A percentile compares a stretch with the other conserved stretches of the same genome.
Conservation (phyloP, 2,329 filamentous ascomycete genomes). For the Fusarium bactridioides region DNA sequence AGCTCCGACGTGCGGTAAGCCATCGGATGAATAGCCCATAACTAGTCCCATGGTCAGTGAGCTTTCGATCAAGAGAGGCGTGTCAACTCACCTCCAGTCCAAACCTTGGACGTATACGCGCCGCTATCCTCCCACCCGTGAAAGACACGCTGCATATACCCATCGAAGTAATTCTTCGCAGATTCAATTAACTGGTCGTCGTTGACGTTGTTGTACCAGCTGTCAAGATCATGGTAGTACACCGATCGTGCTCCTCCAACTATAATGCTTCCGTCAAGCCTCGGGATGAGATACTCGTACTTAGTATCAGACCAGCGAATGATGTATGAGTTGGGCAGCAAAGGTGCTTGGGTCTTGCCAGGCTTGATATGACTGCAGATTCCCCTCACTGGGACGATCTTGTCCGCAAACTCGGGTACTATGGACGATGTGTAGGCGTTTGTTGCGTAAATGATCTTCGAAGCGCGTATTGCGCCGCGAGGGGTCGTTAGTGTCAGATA, state of each 20-base stretch:
- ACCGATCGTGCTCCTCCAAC: neutral
- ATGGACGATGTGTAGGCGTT: neutral
- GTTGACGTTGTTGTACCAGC: neutral
- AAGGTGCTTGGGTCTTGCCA: neutral
- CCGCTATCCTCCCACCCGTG: conserved; percentile 56
- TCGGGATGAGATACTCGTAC: neutral
- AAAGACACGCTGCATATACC: conserved; percentile 58
- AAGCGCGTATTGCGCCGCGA: neutral
- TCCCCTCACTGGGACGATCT: neutral
- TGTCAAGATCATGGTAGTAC: neutral
- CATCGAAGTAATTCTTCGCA: conserved; percentile 49
- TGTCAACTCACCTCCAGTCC: conserved; percentile 37
- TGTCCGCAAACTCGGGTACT: neutral
- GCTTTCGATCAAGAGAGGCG: conserved; percentile 1
- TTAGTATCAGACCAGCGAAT: conserved; percentile 7
- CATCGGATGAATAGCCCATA: conserved; percentile 54
- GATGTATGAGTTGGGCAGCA: neutral
- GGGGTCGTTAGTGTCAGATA: neutral
- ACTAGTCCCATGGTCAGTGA: conserved; percentile 34
- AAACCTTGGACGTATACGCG: conserved; percentile 45
- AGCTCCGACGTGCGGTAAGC: conserved; percentile 52
- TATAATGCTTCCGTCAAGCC: neutral
- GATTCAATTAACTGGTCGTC: neutral
- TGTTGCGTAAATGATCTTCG: neutral
- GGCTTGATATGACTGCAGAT: conserved; percentile 2